Evolutionary conservation across 169 alveolate genomes (phyloP).

Genomic region (Ichthyophthirius multifiliis): DNA sequence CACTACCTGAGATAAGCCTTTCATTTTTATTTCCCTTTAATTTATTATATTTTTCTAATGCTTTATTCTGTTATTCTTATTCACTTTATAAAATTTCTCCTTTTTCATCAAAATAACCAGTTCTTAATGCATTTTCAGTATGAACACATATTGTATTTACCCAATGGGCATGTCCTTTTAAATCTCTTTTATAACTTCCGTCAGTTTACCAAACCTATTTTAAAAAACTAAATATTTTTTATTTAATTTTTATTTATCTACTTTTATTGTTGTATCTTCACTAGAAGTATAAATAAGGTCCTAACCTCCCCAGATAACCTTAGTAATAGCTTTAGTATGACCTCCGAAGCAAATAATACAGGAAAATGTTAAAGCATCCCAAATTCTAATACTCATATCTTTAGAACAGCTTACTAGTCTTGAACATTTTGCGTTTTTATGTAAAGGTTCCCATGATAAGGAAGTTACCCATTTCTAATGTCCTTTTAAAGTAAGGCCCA

Average conservation of each 20-base stretch:
- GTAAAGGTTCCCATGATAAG: slow-evolving; percentile 92
- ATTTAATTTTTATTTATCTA: not conserved
- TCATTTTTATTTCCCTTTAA: slow-evolving; percentile 85
- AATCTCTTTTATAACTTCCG: slow-evolving; percentile 78
- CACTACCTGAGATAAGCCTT: slow-evolving; percentile 96
- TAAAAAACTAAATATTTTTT: not conserved
- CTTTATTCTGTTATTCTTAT: slow-evolving; percentile 42
- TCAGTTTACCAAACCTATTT: slow-evolving; percentile 83
- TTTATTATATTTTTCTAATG: slow-evolving; percentile 54
- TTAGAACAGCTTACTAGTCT: slow-evolving; percentile 77
- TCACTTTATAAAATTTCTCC: slow-evolving; percentile 59
- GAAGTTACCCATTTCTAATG: slow-evolving; percentile 74
- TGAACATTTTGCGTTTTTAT: slow-evolving; percentile 53
- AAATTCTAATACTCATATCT: slow-evolving; percentile 91
- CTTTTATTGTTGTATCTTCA: slow-evolving; percentile 94
- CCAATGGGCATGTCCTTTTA: slow-evolving; percentile 99
- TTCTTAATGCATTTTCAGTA: slow-evolving; percentile 90
- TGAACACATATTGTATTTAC: slow-evolving; percentile 95
- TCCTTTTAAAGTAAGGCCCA: slow-evolving; percentile 60
- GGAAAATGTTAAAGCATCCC: slow-evolving; percentile 85
- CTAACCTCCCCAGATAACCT: slow-evolving; percentile 95
- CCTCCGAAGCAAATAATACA: slow-evolving; percentile 85
- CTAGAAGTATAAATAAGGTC: slow-evolving; percentile 90
- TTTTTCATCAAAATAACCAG: slow-evolving; percentile 89
- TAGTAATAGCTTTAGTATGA: slow-evolving; percentile 92